Base-by-base conservation (phyloP, 1,139 yeast genomes). In the Geotrichum histeridarum region DNA sequence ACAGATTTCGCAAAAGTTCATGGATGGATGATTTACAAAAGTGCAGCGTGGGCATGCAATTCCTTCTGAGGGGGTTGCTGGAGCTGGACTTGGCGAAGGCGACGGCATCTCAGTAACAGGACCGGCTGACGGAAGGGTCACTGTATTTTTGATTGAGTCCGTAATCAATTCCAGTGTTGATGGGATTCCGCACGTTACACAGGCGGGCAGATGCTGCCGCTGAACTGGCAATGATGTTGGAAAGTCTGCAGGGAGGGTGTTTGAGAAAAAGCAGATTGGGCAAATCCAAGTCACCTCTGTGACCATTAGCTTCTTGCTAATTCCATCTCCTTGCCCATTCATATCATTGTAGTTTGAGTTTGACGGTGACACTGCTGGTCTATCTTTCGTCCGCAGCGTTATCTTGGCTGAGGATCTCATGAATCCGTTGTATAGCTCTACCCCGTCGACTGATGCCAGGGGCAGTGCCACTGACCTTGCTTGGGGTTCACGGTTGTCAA, bases 1-100 rank as follows among this genome's bases (percentile, higher is more conserved):
- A 71, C 98, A 93, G 67, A 93, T 78, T 68, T 93, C 99, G 68
- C 99, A 93, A 59, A 75, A 77, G 48, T 77, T 73, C 74, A 93
- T 73, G 3, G 87, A 80, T 0, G 91, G 86, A 67, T 91, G 96
- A 66, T 93, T 93, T 14, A 81, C 73, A 64, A 91, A 93, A 0
- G 98, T 93, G 64, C 98, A 93, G 46, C 78, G 76, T 0, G 90
- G 83, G 61, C 99, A 93, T 49, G 77, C 76, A 43, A 77, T 74
- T 54, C 79, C 76, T 50, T 73, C 37, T 37, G 27, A 33, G 15
- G 42, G 17, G 8, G 45, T 22, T 35, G 43, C 9, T 27, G n/a
- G 8, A n/a, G 48, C 17, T 31, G 46, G 17, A n/a, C 7, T 11
- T 45, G 50, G 8, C 17, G 53, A n/a, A 45, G 41, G 5, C 18